Base-by-base conservation (phyloP, 176 grass and related monocot species). In the Paspalum vaginatum region DNA sequence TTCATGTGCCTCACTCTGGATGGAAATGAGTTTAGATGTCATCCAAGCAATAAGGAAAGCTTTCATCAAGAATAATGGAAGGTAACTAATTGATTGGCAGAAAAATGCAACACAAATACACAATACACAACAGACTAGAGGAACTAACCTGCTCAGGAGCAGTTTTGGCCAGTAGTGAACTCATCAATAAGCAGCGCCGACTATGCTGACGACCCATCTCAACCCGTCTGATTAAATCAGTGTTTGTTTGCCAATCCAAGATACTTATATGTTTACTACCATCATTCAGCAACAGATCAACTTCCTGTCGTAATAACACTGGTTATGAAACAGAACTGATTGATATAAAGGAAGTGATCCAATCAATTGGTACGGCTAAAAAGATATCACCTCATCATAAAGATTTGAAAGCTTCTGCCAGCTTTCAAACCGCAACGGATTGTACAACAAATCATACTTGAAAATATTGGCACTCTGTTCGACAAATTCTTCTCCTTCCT, bases 231-330 rank as follows among this genome's bases (percentile, higher is more conserved):
- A 61, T 85, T 67, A 98, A 75, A 93, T 49, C 73, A 65, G 84
- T 89, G 78, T 91, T 93, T 69, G 84, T 95, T 80, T 72, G 86
- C 95, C 95, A 98, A 85, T 98, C 95, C 82, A 92, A 72, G 65
- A 98, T 90, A 66, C 81, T 98, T 53, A 98, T 98, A 85, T 98
- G 95, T 58, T 98, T 98, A 85, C 92, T 94, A 62, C 95, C 95
- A 91, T 98, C 92, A 53, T 98, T 98, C 68, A 98, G 84, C 81
- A 98, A 88, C 75, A 98, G 79, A 61, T 98, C 95, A 75, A 98
- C 95, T 77, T 95, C 95, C 95, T 98, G 71, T 76, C 39, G 73
- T 12, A 60, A 67, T 8, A 79, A 76, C 45, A 67, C 18, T 74
- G 52, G 32, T 85, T 79, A 88, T 50, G 51, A 42, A 53, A 72